Percentiles rank a stretch among this genome's conserved stretches.
phyloP scores from a whole-genome alignment of 805 yeast species.

The Starmera caribaea region DNA sequence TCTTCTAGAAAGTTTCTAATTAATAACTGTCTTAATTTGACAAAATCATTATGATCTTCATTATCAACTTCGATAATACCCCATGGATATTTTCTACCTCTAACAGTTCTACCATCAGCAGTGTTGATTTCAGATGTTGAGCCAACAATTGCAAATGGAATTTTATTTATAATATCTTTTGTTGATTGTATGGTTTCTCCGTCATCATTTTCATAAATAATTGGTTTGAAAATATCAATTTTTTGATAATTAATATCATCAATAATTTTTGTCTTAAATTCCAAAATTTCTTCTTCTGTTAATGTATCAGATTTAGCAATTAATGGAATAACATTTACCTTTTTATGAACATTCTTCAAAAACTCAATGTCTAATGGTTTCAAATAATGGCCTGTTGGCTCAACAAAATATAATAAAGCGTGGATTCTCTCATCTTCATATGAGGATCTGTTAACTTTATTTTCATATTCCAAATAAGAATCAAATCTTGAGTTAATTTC shows the following conservation, averaged over 20 bases:
- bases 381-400: constrained; percentile 93
- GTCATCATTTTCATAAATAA: constrained; percentile 70
- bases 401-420: constrained; percentile 88
- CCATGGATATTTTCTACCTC: constrained; percentile 97
- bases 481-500: constrained; percentile 85
- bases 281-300: constrained; percentile 72
- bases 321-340: constrained; percentile 89
- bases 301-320: constrained; percentile 92
- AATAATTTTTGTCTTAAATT: constrained; percentile 67
- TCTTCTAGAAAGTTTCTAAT: constrained; percentile 91
- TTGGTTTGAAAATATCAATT: constrained; percentile 72
- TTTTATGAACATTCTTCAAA: constrained; percentile 79
- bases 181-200: constrained; percentile 68
- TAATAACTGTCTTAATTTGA: constrained; percentile 77
- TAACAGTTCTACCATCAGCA: constrained; percentile 66
- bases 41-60: constrained; percentile 87
- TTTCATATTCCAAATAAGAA: constrained; percentile 81
- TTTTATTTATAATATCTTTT: constrained; percentile 52
- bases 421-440: constrained; percentile 80
- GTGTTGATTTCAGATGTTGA: constrained; percentile 64
- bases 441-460: constrained; percentile 63
- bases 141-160: constrained; percentile 94
- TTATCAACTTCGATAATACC: constrained; percentile 94
- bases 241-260: constrained; percentile 70
- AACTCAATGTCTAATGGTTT: constrained; percentile 83